A percentile compares a stretch with the other conserved stretches of the same genome.
These are phyloP conservation scores for Metarhizium rileyi DNA, from an alignment of 2,329 filamentous ascomycete genomes.

Conservation along the genomic window DNA sequence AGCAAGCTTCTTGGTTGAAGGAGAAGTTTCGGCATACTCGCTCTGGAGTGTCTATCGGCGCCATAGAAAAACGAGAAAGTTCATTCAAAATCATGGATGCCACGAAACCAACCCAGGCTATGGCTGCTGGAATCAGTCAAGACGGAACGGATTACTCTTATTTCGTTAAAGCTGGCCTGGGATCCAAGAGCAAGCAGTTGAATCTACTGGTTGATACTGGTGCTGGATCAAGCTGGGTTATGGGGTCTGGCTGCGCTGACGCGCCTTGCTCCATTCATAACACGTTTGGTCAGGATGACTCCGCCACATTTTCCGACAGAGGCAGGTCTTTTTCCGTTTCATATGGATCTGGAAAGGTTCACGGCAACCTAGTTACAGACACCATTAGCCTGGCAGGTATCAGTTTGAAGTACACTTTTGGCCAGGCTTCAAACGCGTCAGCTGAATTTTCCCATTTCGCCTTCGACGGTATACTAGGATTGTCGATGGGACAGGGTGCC, in stretches of 20 bases:
- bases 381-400: slow-evolving; percentile 57
- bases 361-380: slow-evolving; percentile 57
- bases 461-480: slow-evolving; percentile 79
- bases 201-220: slow-evolving; percentile 59
- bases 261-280: slow-evolving; percentile 60
- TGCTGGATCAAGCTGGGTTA: slow-evolving; percentile 73
- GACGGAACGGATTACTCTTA: slow-evolving; percentile 59
- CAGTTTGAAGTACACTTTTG: slow-evolving; percentile 56
- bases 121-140: slow-evolving; percentile 48
- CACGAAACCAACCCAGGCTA: slow-evolving; percentile 30
- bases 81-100: slow-evolving; percentile 38
- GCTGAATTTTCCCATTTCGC: slow-evolving; percentile 68
- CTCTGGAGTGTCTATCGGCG: not conserved
- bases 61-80: slow-evolving; percentile 29
- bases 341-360: slow-evolving; percentile 71
- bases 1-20: slow-evolving; percentile 11
- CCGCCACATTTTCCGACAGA: slow-evolving; percentile 48
- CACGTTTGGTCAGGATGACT: slow-evolving; percentile 57
- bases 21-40: slow-evolving; percentile 8
- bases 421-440: slow-evolving; percentile 61
- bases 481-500: slow-evolving; percentile 53
- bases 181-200: slow-evolving; percentile 42
- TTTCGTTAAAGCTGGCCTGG: slow-evolving; percentile 48
- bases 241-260: slow-evolving; percentile 58
- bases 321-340: slow-evolving; percentile 51